Percentiles rank a stretch among this genome's conserved stretches.
Conservation (phyloP, 495 filamentous ascomycete genomes). For the Chaetomium tenue region DNA sequence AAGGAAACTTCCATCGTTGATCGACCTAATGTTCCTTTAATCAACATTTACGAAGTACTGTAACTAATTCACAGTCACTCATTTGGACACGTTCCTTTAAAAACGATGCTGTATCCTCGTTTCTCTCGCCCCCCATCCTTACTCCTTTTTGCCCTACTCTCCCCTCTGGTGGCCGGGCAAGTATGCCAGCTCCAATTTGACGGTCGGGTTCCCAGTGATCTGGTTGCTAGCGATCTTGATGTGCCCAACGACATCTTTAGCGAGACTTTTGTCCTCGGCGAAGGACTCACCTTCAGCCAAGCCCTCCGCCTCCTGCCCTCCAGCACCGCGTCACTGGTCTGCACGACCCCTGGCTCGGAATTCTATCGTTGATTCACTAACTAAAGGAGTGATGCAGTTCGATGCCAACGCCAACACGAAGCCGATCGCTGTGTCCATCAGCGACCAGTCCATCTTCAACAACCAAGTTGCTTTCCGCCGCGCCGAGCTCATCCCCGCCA, state of each 20-base stretch:
- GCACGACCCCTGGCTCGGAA: constrained; percentile 1
- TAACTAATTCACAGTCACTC: no score
- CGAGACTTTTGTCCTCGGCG: constrained; percentile 36
- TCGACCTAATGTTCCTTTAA: no score
- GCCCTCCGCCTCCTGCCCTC: constrained; percentile 30
- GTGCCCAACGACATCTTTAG: constrained; percentile 35
- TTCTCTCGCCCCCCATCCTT: no score
- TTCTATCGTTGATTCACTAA: neutral
- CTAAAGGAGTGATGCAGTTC: neutral
- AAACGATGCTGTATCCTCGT: no score
- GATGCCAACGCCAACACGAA: constrained; percentile 37
- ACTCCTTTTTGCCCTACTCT: neutral
- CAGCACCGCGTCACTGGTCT: constrained; percentile 29
- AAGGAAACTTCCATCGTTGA: no score
- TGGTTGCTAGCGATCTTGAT: constrained; percentile 35
- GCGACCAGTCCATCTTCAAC: constrained; percentile 52
- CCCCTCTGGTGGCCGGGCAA: constrained; percentile 25
- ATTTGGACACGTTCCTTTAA: no score
- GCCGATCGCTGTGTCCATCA: constrained; percentile 39
- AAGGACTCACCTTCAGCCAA: constrained; percentile 34
- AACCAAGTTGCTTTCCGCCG: constrained; percentile 50
- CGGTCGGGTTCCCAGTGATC: constrained; percentile 33
- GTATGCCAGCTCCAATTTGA: constrained; percentile 41
- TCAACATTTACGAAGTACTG: no score
- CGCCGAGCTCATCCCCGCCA: constrained; percentile 46